Percentiles rank a stretch among this genome's conserved stretches.
These are phyloP conservation scores for Mortierella hygrophila DNA, from an alignment of 192 early-diverging fungal species.

Conservation along the genomic window DNA sequence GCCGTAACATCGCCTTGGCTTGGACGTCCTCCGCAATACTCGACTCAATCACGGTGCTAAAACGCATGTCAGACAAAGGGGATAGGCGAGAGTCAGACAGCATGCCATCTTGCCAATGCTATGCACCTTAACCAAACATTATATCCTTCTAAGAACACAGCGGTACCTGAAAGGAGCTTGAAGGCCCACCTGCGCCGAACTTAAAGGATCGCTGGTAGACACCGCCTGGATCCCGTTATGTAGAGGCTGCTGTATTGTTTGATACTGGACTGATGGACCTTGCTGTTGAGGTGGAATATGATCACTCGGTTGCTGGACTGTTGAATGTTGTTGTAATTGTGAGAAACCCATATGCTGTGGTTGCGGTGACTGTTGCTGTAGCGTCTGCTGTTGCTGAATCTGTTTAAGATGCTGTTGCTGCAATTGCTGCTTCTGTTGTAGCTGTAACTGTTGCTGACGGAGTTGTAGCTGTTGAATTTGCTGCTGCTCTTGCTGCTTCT, in stretches of 20 bases:
- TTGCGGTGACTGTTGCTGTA: neutral
- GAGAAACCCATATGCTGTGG: neutral
- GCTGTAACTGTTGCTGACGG: neutral
- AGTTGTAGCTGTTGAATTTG: neutral
- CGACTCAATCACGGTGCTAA: neutral
- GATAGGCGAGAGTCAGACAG: too few species aligned
- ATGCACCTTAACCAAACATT: neutral
- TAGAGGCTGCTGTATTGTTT: neutral
- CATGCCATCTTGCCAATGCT: neutral
- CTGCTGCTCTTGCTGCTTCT: neutral
- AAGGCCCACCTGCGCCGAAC: neutral
- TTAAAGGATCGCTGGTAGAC: neutral
- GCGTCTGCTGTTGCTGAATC: neutral
- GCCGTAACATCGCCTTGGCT: conserved; percentile 20
- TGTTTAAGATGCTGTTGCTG: neutral
- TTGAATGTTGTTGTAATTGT: neutral
- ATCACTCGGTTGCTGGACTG: neutral
- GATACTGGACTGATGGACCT: neutral
- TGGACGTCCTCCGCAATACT: conserved; percentile 10
- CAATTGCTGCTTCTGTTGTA: neutral
- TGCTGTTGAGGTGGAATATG: conserved; percentile 9
- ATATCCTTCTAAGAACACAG: neutral
- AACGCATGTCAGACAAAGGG: neutral
- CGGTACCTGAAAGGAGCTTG: neutral
- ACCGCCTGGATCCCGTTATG: neutral